These are phyloP conservation scores for Aquilaria sinensis DNA, from an alignment of 345 rosid genomes.

Conservation along the genomic window DNA sequence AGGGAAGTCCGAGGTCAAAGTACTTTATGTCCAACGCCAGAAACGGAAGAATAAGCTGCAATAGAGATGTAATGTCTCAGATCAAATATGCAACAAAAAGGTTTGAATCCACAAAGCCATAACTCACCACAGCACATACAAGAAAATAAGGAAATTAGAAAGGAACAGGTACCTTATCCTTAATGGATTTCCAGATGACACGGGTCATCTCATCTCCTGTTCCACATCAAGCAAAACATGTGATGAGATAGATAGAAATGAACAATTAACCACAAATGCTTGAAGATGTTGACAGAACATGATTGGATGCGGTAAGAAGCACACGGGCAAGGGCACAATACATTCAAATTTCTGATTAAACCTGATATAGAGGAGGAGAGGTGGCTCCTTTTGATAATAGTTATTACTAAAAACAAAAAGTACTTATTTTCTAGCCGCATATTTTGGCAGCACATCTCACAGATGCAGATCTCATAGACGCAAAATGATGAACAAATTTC, in stretches of 20 bases:
- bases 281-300: not conserved
- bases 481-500: no score
- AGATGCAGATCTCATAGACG: no score
- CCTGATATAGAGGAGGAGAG: no score
- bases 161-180: conserved; percentile 47
- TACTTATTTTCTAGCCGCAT: no score
- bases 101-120: not conserved
- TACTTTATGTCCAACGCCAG: conserved; percentile 70
- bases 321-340: not conserved
- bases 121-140: not conserved
- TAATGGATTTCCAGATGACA: conserved; percentile 59
- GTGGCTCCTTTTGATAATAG: no score
- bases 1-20: conserved; percentile 56
- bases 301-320: not conserved
- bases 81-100: not conserved
- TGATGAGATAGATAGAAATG: not conserved
- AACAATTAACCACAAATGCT: not conserved
- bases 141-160: not conserved
- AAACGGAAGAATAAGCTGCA: conserved; percentile 68
- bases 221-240: not conserved
- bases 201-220: conserved; percentile 87
- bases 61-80: not conserved
- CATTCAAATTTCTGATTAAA: no score
- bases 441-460: no score
- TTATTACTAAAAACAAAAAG: no score